Conservation (phyloP, 805 yeast genomes). For the Torulaspora maleeae region DNA sequence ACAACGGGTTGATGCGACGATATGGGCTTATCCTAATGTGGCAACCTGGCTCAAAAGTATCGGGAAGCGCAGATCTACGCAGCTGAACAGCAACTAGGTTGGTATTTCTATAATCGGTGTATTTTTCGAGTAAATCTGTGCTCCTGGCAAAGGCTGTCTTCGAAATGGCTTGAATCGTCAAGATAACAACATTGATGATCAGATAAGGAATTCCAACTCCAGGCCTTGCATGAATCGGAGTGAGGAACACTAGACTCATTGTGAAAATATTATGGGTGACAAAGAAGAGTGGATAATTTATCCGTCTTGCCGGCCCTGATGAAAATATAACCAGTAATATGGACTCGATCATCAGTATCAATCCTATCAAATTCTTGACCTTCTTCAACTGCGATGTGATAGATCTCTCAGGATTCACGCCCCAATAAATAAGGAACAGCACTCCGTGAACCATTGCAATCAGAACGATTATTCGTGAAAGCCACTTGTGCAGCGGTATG, state of each 20-base stretch:
- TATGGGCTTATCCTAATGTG: constrained; percentile 50
- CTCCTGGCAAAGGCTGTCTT: constrained; percentile 15
- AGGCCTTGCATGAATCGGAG: constrained; percentile 66
- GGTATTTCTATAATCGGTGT: constrained; percentile 18
- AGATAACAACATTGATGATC: constrained; percentile 19
- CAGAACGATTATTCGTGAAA: constrained; percentile 52
- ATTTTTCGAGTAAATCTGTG: constrained; percentile 14
- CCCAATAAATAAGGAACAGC: constrained; percentile 51
- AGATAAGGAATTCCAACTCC: constrained; percentile 44
- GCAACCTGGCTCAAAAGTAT: constrained; percentile 46
- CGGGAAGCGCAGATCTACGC: constrained; percentile 29
- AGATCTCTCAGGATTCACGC: constrained; percentile 32
- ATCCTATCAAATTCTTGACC: constrained; percentile 48
- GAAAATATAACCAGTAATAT: constrained; percentile 43
- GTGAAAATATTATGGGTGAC: constrained; percentile 51
- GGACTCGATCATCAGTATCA: constrained; percentile 39
- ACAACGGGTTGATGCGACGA: constrained; percentile 36
- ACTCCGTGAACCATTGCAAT: constrained; percentile 48
- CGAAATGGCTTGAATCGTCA: constrained; percentile 18
- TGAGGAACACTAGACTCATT: constrained; percentile 41
- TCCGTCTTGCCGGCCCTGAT: constrained; percentile 45
- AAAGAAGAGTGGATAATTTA: constrained; percentile 51
- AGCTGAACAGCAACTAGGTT: constrained; percentile 26
- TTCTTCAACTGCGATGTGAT: constrained; percentile 35
- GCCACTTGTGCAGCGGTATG: constrained; percentile 63